Evolutionary conservation across 1,139 yeast species (phyloP).

Genomic region (Magnusiomyces magnusii): DNA sequence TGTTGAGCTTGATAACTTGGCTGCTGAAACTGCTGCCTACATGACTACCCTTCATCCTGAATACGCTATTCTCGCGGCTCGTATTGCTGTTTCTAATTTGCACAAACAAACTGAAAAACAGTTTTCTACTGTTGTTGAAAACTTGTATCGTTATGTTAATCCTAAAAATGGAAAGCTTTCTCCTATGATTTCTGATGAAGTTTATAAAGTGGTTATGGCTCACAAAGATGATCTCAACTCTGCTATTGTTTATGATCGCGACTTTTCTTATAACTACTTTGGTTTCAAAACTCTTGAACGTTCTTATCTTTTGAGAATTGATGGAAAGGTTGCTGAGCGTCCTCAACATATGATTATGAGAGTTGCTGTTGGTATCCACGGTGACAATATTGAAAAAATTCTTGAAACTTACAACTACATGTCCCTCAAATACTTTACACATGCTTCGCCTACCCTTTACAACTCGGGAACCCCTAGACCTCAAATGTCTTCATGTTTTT

Average conservation of each 20-base stretch:
- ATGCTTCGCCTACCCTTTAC: constrained; percentile 76
- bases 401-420: constrained; percentile 64
- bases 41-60: constrained; percentile 90
- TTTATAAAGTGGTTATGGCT: constrained; percentile 45
- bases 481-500: constrained; percentile 73
- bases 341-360: constrained; percentile 77
- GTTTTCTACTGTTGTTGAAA: constrained; percentile 59
- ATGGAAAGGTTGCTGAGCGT: constrained; percentile 61
- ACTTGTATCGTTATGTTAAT: constrained; percentile 59
- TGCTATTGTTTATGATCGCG: constrained; percentile 60
- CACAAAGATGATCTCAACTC: constrained; percentile 51
- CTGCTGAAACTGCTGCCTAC: constrained; percentile 84
- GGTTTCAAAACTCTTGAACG: constrained; percentile 54
- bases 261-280: constrained; percentile 22
- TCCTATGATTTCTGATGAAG: constrained; percentile 59
- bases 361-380: constrained; percentile 73
- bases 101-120: constrained; percentile 71
- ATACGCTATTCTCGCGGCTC: constrained; percentile 76
- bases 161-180: constrained; percentile 48
- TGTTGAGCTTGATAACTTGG: constrained; percentile 63
- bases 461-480: constrained; percentile 72
- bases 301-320: constrained; percentile 54
- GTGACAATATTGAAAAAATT: constrained; percentile 51
- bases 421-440: constrained; percentile 70
- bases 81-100: constrained; percentile 68